These are phyloP conservation scores for Phytophthora cactorum DNA, from an alignment of 352 stramenopile species.

Conservation along the genomic window DNA sequence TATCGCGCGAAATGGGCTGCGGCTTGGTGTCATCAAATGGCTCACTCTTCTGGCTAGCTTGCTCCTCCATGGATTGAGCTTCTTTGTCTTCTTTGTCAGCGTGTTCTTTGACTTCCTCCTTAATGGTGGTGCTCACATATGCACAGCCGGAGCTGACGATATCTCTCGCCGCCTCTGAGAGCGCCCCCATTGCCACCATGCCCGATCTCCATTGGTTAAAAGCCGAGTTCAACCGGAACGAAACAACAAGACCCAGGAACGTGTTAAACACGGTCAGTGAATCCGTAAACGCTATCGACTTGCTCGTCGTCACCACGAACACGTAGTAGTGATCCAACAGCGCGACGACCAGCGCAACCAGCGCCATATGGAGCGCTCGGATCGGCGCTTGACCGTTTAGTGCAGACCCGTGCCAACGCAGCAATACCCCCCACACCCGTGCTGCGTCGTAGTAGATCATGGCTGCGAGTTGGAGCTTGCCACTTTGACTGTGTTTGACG, in stretches of 20 bases:
- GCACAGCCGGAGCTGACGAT: slow-evolving; percentile 70
- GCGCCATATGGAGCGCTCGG: slow-evolving; percentile 68
- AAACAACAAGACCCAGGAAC: slow-evolving; percentile 77
- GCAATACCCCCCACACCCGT: slow-evolving; percentile 61
- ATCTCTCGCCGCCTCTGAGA: slow-evolving; percentile 61
- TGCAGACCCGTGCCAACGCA: slow-evolving; percentile 73
- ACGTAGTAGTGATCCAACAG: slow-evolving; percentile 52
- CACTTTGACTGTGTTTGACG: background rate
- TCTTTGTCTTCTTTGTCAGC: slow-evolving; percentile 4
- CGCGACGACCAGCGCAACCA: slow-evolving; percentile 56
- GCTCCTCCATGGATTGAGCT: background rate
- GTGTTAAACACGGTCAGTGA: slow-evolving; percentile 85
- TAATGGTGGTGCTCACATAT: slow-evolving; percentile 59
- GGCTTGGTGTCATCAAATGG: slow-evolving; percentile 8
- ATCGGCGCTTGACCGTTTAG: slow-evolving; percentile 66
- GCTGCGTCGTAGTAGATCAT: slow-evolving; percentile 85
- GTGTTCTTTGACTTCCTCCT: slow-evolving; percentile 23
- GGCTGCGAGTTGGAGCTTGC: background rate
- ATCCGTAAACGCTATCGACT: slow-evolving; percentile 75
- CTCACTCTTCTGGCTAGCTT: background rate
- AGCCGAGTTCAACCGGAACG: slow-evolving; percentile 81
- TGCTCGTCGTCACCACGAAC: slow-evolving; percentile 64
- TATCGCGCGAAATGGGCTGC: slow-evolving; percentile 50
- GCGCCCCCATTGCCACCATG: slow-evolving; percentile 65
- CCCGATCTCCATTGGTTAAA: slow-evolving; percentile 81